Conservation (phyloP, 257 asterid species). For the Solanum commersonii region DNA sequence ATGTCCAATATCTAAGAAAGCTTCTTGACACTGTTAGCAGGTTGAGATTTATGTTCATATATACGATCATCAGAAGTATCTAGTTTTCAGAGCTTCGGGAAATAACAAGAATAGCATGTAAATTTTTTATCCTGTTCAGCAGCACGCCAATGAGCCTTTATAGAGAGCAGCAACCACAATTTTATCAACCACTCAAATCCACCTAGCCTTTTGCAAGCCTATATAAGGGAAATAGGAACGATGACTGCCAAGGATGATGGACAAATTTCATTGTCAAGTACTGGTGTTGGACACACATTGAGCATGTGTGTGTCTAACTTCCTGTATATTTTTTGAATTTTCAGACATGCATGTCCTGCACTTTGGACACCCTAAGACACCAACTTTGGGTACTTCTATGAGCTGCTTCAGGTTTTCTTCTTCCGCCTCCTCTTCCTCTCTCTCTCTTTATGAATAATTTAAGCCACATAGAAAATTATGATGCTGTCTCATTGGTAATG, state of each 20-base stretch:
- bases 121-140: background rate
- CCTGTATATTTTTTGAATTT: background rate
- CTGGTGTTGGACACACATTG: background rate
- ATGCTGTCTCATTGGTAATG: background rate
- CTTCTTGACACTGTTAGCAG: background rate
- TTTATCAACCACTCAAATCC: background rate
- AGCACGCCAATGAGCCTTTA: background rate
- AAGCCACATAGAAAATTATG: background rate
- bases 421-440: background rate
- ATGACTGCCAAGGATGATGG: background rate
- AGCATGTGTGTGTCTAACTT: background rate
- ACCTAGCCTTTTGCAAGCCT: background rate
- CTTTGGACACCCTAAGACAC: background rate
- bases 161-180: background rate
- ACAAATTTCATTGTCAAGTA: background rate
- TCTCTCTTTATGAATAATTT: background rate
- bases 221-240: background rate
- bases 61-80: background rate
- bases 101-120: background rate
- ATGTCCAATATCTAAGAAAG: background rate
- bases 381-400: background rate
- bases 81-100: background rate
- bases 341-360: background rate
- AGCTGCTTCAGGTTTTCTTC: background rate
- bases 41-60: background rate